Conservation (phyloP, 345 rosid species). For the Rubroshorea leprosula region DNA sequence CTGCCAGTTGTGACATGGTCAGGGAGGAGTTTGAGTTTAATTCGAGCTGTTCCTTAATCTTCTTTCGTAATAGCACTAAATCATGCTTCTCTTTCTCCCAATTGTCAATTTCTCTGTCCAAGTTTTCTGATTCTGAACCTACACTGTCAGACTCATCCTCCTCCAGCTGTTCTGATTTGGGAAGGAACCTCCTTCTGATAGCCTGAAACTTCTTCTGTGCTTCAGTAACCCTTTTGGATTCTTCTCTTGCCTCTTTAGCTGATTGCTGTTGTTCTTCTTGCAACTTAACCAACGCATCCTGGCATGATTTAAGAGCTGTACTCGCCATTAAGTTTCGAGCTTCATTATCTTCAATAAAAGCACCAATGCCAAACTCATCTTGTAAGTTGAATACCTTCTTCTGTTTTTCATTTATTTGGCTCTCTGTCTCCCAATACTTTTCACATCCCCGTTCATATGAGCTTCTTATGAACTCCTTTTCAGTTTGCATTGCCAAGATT, state of each 20-base stretch:
- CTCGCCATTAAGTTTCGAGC: conserved; percentile 71
- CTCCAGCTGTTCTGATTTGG: conserved; percentile 14
- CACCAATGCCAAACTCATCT: conserved; percentile 68
- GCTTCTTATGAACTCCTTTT: conserved; percentile 66
- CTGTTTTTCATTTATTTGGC: conserved; percentile 51
- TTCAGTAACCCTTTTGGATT: conserved; percentile 41
- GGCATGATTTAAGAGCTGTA: conserved; percentile 67
- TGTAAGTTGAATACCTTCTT: conserved; percentile 49
- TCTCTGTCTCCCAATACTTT: conserved; percentile 59
- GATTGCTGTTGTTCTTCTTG: conserved; percentile 53
- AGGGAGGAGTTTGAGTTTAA: conserved; percentile 23
- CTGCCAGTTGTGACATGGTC: conserved; percentile 51
- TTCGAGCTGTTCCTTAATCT: conserved; percentile 29
- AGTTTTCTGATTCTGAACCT: conserved; percentile 2
- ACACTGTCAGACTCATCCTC: conserved; percentile 15
- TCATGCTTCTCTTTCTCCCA: conserved; percentile 9
- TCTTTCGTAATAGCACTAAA: conserved; percentile 25
- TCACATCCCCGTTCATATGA: conserved; percentile 41
- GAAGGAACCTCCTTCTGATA: conserved; percentile 27
- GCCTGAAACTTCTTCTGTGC: conserved; percentile 37
- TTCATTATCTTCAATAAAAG: conserved; percentile 57
- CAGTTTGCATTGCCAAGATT: conserved; percentile 62
- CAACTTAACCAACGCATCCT: conserved; percentile 47
- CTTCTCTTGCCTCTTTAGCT: conserved; percentile 43
- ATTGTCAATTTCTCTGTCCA: conserved; percentile 6